phyloP scores from a whole-genome alignment of 139 green algal genomes.

The Trebouxia sp. region DNA sequence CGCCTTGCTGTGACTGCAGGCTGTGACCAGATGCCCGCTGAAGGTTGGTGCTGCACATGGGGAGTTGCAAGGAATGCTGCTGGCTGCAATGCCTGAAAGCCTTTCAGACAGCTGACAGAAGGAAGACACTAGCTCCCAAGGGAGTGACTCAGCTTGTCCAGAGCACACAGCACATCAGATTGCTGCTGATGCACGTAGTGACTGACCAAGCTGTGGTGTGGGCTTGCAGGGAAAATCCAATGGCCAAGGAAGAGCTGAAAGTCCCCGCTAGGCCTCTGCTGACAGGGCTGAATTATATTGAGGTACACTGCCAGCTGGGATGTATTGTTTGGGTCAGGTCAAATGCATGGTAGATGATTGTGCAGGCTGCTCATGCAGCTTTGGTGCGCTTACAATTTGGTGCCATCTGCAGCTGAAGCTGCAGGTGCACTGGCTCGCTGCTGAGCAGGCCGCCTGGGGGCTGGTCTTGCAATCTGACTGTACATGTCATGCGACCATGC shows the following conservation, averaged over 20 bases:
- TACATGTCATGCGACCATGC: constrained; percentile 27
- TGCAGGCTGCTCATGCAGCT: not conserved
- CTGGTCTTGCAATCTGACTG: not conserved
- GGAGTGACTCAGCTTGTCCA: too few species aligned
- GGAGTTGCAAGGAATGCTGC: not conserved
- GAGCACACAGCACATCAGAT: too few species aligned
- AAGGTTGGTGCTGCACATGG: not conserved
- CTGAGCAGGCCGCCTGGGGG: not conserved
- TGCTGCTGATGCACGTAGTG: too few species aligned
- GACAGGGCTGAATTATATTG: not conserved
- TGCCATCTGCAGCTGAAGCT: not conserved
- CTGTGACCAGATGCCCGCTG: not conserved
- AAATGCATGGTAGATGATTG: not conserved
- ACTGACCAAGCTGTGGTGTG: too few species aligned
- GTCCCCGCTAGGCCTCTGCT: not conserved
- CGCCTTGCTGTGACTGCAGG: not conserved
- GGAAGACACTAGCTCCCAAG: too few species aligned
- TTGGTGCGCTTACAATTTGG: constrained; percentile 11
- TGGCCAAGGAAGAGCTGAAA: too few species aligned
- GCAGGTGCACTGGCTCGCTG: not conserved
- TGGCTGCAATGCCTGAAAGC: not conserved
- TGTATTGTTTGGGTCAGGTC: not conserved
- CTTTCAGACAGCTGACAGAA: not conserved
- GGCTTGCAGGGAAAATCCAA: too few species aligned
- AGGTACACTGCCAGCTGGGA: not conserved